Evolutionary conservation across 2,329 filamentous ascomycete species (phyloP), one percentile per base, ranked within the genome.

Genomic region (Sporothrix dimorphospora): DNA sequence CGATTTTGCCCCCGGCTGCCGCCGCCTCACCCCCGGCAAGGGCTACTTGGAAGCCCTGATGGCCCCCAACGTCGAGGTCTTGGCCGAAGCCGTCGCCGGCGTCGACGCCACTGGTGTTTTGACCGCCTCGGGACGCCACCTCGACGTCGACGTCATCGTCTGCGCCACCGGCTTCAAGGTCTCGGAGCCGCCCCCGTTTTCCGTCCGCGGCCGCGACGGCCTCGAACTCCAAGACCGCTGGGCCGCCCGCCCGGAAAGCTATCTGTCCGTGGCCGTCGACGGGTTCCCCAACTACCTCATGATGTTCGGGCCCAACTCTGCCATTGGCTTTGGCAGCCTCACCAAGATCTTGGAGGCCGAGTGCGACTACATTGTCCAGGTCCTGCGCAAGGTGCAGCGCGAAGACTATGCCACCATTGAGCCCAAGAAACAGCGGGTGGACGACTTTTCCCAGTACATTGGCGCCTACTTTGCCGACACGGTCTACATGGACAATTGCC

Each of bases 261-360:
- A 86, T 75, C 79, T 87, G 3, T 82, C 82, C 1, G 68, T 87
- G 0, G 80, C 82, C 21, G 81, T 83, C 49, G 83, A 85, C 75
- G 78, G 79, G 4, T 86, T 87, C 75, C 85, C 85, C 4, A 87
- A 87, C 78, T 81, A 82, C 73, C 80, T 87, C 57, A 81, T 86
- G 76, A 81, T 85, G 77, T 81, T 84, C 59, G 85, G 85, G 0
- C 85, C 85, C 51, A 86, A 86, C 77, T 81, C 80, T 24, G 81
- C 80, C 53, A 82, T 86, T 72, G 85, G 85, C 24, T 81, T 82
- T 61, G 85, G 85, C 7, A 83, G 81, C 45, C 78, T 87, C 67
- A 83, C 81, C 57, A 80, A 80, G 69, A 84, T 86, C 59, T 79
- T 86, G 70, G 85, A 86, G 76, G 78, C 80, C 78, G 83, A 83